Percentiles rank a stretch among this genome's conserved stretches.
Evolutionary conservation across 2,329 filamentous ascomycete species (phyloP).

Genomic region (Monosporascus sp.): DNA sequence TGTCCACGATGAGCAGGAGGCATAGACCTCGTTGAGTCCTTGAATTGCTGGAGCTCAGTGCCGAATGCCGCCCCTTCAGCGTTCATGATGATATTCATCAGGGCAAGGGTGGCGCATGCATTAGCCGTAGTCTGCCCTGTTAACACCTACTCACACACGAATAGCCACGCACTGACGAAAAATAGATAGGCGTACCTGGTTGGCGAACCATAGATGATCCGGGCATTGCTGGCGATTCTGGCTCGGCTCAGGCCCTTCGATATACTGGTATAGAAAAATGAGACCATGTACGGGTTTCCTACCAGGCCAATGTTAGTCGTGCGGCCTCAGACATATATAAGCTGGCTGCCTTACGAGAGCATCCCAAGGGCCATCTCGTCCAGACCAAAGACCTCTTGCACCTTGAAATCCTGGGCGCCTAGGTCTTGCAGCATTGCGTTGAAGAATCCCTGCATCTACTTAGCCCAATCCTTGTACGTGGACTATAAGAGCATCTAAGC

Average conservation of each 20-base stretch:
- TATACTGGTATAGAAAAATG: constrained; percentile 80
- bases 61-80: constrained; percentile 61
- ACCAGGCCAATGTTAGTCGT: neutral
- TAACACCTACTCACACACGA: constrained; percentile 8
- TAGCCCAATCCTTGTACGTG: constrained; percentile 5
- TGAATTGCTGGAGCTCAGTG: constrained; percentile 65
- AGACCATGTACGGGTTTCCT: constrained; percentile 74
- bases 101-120: constrained; percentile 85
- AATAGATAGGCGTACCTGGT: constrained; percentile 55
- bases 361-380: constrained; percentile 59
- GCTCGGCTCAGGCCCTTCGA: constrained; percentile 46
- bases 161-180: neutral
- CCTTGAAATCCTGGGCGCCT: constrained; percentile 66
- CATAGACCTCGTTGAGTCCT: constrained; percentile 62
- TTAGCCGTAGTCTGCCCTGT: constrained; percentile 65
- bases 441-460: constrained; percentile 62
- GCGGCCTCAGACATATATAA: neutral
- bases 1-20: constrained; percentile 70
- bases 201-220: constrained; percentile 82
- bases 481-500: constrained; percentile 16
- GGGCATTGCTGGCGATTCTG: constrained; percentile 49
- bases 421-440: constrained; percentile 77
- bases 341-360: constrained; percentile 48
- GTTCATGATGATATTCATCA: constrained; percentile 94
- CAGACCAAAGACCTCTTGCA: constrained; percentile 71